These are phyloP conservation scores for Aspergillus novoparasiticus DNA, from an alignment of 2,329 filamentous ascomycete genomes.

Conservation along the genomic window DNA sequence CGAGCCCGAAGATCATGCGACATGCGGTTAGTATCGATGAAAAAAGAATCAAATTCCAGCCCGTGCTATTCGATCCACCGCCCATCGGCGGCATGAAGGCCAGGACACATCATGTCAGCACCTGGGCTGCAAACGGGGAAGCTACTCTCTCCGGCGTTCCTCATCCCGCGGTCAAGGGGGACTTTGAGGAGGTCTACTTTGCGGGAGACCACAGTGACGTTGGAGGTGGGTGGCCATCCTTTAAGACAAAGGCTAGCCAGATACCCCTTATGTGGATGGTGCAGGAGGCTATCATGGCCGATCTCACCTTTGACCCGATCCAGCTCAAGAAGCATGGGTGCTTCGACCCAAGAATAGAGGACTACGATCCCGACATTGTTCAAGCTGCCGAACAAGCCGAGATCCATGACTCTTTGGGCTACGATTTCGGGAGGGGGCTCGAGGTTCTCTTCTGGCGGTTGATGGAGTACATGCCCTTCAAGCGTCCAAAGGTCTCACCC, in stretches of 20 bases:
- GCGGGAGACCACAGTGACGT: conserved; percentile 74
- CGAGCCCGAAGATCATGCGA: conserved; percentile 51
- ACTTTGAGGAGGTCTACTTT: conserved; percentile 74
- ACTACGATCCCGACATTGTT: conserved; percentile 9
- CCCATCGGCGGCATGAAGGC: neutral
- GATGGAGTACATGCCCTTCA: conserved; percentile 21
- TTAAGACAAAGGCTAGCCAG: conserved; percentile 62
- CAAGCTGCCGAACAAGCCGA: conserved; percentile 11
- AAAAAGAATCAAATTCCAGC: conserved; percentile 53
- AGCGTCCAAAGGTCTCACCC: conserved; percentile 16
- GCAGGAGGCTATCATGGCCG: conserved; percentile 61
- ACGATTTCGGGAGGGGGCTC: conserved; percentile 15
- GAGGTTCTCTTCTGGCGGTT: conserved; percentile 24
- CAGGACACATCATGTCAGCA: conserved; percentile 10
- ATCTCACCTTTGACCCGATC: conserved; percentile 64
- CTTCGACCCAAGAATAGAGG: conserved; percentile 11
- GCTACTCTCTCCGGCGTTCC: conserved; percentile 1
- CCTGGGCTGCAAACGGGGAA: conserved; percentile 24
- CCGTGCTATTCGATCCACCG: conserved; percentile 21
- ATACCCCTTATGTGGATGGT: conserved; percentile 71
- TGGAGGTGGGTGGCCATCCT: conserved; percentile 70
- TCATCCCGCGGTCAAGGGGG: conserved; percentile 29
- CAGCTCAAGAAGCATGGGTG: conserved; percentile 25
- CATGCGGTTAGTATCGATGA: conserved; percentile 59
- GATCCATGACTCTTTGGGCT: conserved; percentile 22